Evolutionary conservation across 495 filamentous ascomycete species (phyloP), one percentile per base, ranked within the genome.

Genomic region (Penicillium silybi): DNA sequence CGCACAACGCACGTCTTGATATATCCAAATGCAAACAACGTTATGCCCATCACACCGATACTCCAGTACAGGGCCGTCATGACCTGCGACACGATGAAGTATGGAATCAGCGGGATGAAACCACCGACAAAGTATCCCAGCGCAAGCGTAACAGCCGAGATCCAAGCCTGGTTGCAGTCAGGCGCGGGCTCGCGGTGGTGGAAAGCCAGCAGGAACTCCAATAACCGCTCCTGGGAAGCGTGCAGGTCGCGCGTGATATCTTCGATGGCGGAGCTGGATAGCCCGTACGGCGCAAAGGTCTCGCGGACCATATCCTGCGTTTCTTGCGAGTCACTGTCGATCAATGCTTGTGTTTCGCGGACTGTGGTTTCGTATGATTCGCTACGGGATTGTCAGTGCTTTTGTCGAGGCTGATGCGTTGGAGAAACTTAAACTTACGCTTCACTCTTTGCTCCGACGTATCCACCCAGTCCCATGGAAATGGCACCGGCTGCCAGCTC

Each of bases 121-220:
- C 88, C 88, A 22, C 87, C 88, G 18, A 90, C 63, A 48, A 89
- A 80, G 64, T 91, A 91, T 0, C 84, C 85, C 13, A 84, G 56
- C 0, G 85, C 82, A n/a, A 91, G 79, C 0, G 82, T 85, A 19
- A 81, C 61, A 23, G 79, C 76, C 26, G 81, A 83, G 23, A 74
- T 83, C 61, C 77, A 78, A 10, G 81, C 77, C 48, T 81, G 73
- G 51, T 76, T 76, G 32, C 75, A 73, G 48, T 74, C 71, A 1
- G 80, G 80, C 47, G 66, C 60, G 23, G 76, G 62, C 46, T 74
- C 70, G n/a, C 74, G 73, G 60, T 83, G 64, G 59, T 82, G 72
- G 50, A 85, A 82, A 37, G 73, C 64, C 43, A 80, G 72, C 48
- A 88, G 67, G 54, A 78, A 80, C 51, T 87, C 81, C 5, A 78